These are phyloP conservation scores for Phytophthora constricta DNA, from an alignment of 352 stramenopile species.

Conservation along the genomic window DNA sequence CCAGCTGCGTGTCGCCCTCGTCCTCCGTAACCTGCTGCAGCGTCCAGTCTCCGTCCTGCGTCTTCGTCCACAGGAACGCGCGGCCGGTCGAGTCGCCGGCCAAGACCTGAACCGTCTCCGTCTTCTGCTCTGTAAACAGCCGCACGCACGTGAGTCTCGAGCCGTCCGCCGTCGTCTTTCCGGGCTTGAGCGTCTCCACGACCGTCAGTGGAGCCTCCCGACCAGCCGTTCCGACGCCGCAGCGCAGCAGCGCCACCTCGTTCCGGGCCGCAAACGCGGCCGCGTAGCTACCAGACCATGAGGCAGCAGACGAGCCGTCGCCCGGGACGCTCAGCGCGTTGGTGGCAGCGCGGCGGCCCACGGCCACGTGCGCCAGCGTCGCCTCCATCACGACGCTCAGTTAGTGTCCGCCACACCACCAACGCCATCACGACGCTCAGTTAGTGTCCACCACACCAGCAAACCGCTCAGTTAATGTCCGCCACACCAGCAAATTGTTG, in stretches of 20 bases:
- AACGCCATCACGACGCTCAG: neutral
- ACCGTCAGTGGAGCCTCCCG: conserved; percentile 32
- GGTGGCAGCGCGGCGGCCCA: conserved; percentile 59
- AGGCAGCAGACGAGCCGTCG: conserved; percentile 10
- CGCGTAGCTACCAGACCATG: conserved; percentile 3
- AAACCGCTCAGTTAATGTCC: neutral
- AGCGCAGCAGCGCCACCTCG: conserved; percentile 49
- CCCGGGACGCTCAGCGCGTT: conserved; percentile 47
- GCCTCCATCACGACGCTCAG: too few species aligned
- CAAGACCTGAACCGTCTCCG: conserved; percentile 35
- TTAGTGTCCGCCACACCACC: too few species aligned
- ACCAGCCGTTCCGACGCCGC: neutral
- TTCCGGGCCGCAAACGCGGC: conserved; percentile 60
- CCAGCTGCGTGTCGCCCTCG: conserved; percentile 30
- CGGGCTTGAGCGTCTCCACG: conserved; percentile 55
- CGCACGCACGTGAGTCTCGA: conserved; percentile 58
- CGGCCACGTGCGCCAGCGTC: conserved; percentile 54
- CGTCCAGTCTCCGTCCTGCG: conserved; percentile 15
- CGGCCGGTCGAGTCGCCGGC: conserved; percentile 68
- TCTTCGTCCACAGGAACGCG: conserved; percentile 60
- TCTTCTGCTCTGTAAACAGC: conserved; percentile 26
- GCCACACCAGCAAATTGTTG: neutral
- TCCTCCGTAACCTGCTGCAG: conserved; percentile 29
- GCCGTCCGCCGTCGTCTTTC: conserved; percentile 22
- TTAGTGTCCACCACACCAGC: neutral